A percentile compares a stretch with the other conserved stretches of the same genome.
phyloP scores from a whole-genome alignment of 140 eudicot genomes.

The Oenanthe javanica region DNA sequence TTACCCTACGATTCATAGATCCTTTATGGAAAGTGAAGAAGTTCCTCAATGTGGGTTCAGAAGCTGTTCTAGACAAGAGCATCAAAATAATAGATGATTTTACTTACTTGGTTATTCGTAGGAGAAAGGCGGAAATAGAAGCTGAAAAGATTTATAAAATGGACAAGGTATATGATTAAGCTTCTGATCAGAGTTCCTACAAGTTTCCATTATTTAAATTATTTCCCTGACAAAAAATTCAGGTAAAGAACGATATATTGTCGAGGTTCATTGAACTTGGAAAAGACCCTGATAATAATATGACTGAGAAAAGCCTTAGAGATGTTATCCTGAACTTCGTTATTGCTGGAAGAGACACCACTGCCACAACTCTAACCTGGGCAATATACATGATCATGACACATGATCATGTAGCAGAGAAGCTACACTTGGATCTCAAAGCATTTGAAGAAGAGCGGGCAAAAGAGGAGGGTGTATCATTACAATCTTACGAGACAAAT shows the following conservation, averaged over 20 bases:
- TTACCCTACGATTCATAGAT: conserved; percentile 83
- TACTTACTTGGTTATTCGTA: conserved; percentile 75
- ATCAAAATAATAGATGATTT: conserved; percentile 74
- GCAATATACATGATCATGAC: conserved; percentile 79
- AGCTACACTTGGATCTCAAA: conserved; percentile 60
- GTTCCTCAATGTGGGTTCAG: conserved; percentile 74
- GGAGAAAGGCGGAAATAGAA: conserved; percentile 71
- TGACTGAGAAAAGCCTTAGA: conserved; percentile 86
- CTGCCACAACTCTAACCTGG: conserved; percentile 95
- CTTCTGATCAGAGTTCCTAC: background rate
- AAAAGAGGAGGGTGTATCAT: conserved; percentile 39
- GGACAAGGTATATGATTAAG: conserved; percentile 36
- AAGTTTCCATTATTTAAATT: background rate
- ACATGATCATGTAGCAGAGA: conserved; percentile 69
- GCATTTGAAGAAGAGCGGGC: conserved; percentile 53
- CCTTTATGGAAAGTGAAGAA: conserved; percentile 87
- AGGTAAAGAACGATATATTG: conserved; percentile 77
- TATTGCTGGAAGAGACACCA: conserved; percentile 95
- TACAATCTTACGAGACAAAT: conserved; percentile 30
- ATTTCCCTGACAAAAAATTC: conserved; percentile 7
- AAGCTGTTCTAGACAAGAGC: conserved; percentile 77
- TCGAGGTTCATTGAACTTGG: conserved; percentile 88
- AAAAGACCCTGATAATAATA: conserved; percentile 66
- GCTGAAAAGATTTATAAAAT: conserved; percentile 23
- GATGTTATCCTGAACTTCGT: conserved; percentile 87